phyloP scores from a whole-genome alignment of 176 grass and related monocot species.

The Cocos nucifera region DNA sequence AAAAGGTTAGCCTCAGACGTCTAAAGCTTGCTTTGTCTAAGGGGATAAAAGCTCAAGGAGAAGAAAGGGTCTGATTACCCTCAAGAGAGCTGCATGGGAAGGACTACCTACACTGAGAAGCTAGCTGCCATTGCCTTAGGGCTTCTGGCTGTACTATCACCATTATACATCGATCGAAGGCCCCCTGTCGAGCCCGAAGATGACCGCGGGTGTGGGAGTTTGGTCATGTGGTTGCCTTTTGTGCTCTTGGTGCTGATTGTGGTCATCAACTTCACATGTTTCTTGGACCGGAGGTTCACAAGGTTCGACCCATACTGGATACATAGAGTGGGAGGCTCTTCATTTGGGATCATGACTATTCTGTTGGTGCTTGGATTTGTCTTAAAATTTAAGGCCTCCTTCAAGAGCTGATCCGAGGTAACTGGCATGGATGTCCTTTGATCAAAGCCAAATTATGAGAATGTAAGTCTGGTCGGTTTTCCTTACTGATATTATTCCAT shows the following conservation, averaged over 20 bases:
- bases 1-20: slow-evolving; percentile 16
- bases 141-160: slow-evolving; percentile 67
- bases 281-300: slow-evolving; percentile 52
- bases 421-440: not conserved
- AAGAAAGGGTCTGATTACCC: not conserved
- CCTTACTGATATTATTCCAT: no score
- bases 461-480: no score
- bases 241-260: slow-evolving; percentile 49
- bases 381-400: slow-evolving; percentile 78
- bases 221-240: slow-evolving; percentile 61
- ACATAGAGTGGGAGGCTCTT: slow-evolving; percentile 76
- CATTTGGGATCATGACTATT: slow-evolving; percentile 62
- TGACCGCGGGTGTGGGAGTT: slow-evolving; percentile 7
- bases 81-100: slow-evolving; percentile 40
- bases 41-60: slow-evolving; percentile 25
- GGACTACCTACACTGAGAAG: slow-evolving; percentile 52
- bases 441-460: not conserved
- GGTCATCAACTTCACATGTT: slow-evolving; percentile 75
- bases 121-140: slow-evolving; percentile 48
- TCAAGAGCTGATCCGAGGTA: slow-evolving; percentile 14
- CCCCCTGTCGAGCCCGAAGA: slow-evolving; percentile 34
- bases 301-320: slow-evolving; percentile 98
- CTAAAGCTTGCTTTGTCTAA: slow-evolving; percentile 29
- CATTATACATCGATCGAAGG: slow-evolving; percentile 74
- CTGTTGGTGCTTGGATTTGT: slow-evolving; percentile 90